Evolutionary conservation across 805 yeast species (phyloP), one percentile per base, ranked within the genome.

Genomic region (Candida argentea): DNA sequence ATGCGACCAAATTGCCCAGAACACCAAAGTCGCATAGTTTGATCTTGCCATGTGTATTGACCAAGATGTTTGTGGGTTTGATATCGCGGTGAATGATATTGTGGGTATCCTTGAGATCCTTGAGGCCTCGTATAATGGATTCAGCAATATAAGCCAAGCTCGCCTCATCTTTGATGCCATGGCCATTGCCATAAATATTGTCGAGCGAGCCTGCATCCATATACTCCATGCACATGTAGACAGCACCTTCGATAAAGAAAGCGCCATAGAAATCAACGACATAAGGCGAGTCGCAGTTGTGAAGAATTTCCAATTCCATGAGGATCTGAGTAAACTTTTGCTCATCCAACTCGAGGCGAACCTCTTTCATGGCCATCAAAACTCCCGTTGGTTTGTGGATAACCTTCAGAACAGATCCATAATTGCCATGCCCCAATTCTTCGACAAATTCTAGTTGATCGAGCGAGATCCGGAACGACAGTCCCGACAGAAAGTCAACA

Each of bases 181-280:
- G 85, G 26, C 59, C 62, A 16, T 52, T 50, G 3, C 75, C 79
- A 52, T 86, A 89, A 10, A 87, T 65, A 46, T 81, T 83, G 55
- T 89, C 95, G 34, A 89, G 58, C 0, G 95, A 84, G 0, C 95
- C 95, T 26, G 95, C 96, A 52, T 85, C 93, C 98, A 89, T 89
- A 52, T 76, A 84, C 57, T 89, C 98, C 71, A 89, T 89, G 57
- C 97, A 91, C 84, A 89, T 85, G 57, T 87, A 91, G 16, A 89
- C 98, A 1, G 96, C 95, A 26, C 96, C 95, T 55, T 91, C 98
- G 18, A 85, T 85, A 48, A 89, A 91, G 48, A 89, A 89, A 1
- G 98, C 98, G 24, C 98, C 98, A 48, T 83, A 91, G 44, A 91
- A 91, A 44, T 89, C 96, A 22, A 91, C 95, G 48, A 91, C 87